These are phyloP conservation scores for Cupressus sempervirens DNA, from an alignment of 75 land plant species.

Conservation along the genomic window DNA sequence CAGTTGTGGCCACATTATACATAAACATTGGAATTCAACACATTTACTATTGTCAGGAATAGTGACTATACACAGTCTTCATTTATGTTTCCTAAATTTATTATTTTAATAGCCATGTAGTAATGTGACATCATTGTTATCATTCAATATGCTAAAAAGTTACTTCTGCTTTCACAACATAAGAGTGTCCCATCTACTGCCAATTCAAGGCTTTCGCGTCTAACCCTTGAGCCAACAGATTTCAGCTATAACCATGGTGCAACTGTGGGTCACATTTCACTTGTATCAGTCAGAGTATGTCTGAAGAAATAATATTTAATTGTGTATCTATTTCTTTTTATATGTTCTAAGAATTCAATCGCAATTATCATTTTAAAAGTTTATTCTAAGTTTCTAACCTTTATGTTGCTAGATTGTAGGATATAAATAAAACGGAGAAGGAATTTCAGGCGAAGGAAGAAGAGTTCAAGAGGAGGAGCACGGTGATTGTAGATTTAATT, in stretches of 20 bases:
- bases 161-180: constrained; percentile 15
- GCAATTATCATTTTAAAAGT: not conserved
- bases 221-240: constrained; percentile 75
- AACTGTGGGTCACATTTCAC: constrained; percentile 71
- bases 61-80: too few relatives aligned
- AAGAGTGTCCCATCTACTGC: constrained; percentile 46
- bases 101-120: not conserved
- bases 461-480: constrained; percentile 80
- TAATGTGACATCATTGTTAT: not conserved
- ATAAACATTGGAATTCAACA: not conserved
- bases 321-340: not conserved
- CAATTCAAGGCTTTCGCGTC: constrained; percentile 68
- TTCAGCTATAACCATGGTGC: constrained; percentile 52
- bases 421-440: constrained; percentile 79
- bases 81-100: not conserved
- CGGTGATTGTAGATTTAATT: too few relatives aligned
- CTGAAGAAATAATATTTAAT: not conserved
- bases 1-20: not conserved
- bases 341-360: not conserved
- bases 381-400: not conserved
- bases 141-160: not conserved
- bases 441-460: constrained; percentile 92
- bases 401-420: constrained; percentile 39
- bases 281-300: constrained; percentile 61
- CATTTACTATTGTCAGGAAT: not conserved